Percentiles rank a stretch among this genome's conserved stretches.
Conservation (phyloP, 257 asterid species). For the Euphrasia confusa region DNA sequence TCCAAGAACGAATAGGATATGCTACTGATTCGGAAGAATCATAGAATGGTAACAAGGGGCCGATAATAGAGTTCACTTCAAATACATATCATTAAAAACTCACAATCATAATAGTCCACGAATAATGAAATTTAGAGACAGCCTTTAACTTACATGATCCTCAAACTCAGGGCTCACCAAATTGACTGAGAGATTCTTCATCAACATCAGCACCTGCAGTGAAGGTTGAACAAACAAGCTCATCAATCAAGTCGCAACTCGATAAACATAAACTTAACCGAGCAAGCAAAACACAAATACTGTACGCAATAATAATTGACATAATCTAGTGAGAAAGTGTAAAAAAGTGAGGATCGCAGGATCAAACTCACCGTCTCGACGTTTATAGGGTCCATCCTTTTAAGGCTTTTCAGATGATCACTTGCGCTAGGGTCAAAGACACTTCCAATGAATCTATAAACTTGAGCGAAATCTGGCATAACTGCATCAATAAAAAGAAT, state of each 20-base stretch:
- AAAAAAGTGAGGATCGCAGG: not conserved
- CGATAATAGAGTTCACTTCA: too few species aligned
- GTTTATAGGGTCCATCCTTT: conserved; percentile 64
- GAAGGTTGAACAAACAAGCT: not conserved
- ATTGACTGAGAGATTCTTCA: conserved; percentile 74
- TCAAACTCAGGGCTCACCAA: conserved; percentile 75
- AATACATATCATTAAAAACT: too few species aligned
- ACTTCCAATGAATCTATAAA: conserved; percentile 78
- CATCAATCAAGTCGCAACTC: not conserved
- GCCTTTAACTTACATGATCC: conserved; percentile 54
- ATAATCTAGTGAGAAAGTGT: not conserved
- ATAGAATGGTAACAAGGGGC: not conserved
- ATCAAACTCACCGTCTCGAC: conserved; percentile 56
- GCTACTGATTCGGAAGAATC: not conserved
- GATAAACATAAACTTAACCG: not conserved
- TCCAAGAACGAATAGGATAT: not conserved
- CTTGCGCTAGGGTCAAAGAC: conserved; percentile 45
- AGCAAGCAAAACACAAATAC: not conserved
- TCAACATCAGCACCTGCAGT: conserved; percentile 65
- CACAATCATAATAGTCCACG: too few species aligned
- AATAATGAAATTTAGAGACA: not conserved
- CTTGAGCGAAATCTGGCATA: conserved; percentile 77
- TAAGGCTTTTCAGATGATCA: conserved; percentile 54
- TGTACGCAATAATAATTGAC: not conserved
- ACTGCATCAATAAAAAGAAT: conserved; percentile 34